These are phyloP conservation scores for Termitomyces sp. DNA, from an alignment of 768 basidiomycete species.

Conservation along the genomic window DNA sequence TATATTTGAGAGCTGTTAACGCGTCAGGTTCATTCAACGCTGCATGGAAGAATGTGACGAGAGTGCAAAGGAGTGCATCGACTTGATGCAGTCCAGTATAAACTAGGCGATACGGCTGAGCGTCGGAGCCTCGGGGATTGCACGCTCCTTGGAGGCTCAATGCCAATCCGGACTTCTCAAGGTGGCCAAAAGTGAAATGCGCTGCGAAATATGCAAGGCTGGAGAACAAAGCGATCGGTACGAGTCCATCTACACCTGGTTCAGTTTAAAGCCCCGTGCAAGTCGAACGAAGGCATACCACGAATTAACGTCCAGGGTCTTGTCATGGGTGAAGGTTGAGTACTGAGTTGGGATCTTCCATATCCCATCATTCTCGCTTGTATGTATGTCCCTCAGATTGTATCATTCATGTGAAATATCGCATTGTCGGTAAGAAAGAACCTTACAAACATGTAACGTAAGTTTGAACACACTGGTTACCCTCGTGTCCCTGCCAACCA, in stretches of 20 bases:
- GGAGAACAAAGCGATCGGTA: slow-evolving; percentile 35
- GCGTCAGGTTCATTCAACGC: slow-evolving; percentile 25
- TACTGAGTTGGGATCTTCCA: not conserved
- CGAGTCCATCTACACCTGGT: slow-evolving; percentile 8
- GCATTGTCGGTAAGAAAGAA: not conserved
- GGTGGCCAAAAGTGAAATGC: slow-evolving; percentile 28
- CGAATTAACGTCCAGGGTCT: slow-evolving; percentile 2
- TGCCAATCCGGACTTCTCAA: slow-evolving; percentile 22
- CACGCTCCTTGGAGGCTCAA: slow-evolving; percentile 28
- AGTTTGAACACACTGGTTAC: not conserved
- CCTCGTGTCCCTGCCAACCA: not conserved
- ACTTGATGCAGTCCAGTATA: slow-evolving; percentile 31
- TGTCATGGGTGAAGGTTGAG: slow-evolving; percentile 4
- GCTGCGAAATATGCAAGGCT: slow-evolving; percentile 27
- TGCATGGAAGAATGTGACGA: slow-evolving; percentile 44
- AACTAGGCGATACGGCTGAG: slow-evolving; percentile 27
- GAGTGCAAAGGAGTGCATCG: slow-evolving; percentile 35
- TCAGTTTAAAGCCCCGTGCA: not conserved
- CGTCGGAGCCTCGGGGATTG: slow-evolving; percentile 9
- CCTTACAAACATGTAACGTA: not conserved
- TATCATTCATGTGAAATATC: not conserved
- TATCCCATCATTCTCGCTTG: not conserved
- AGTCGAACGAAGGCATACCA: not conserved
- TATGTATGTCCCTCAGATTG: not conserved
- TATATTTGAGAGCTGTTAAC: slow-evolving; percentile 29